Evolutionary conservation across 768 basidiomycete species (phyloP), one percentile per base, ranked within the genome.

Genomic region (Tephrocybe sp.): DNA sequence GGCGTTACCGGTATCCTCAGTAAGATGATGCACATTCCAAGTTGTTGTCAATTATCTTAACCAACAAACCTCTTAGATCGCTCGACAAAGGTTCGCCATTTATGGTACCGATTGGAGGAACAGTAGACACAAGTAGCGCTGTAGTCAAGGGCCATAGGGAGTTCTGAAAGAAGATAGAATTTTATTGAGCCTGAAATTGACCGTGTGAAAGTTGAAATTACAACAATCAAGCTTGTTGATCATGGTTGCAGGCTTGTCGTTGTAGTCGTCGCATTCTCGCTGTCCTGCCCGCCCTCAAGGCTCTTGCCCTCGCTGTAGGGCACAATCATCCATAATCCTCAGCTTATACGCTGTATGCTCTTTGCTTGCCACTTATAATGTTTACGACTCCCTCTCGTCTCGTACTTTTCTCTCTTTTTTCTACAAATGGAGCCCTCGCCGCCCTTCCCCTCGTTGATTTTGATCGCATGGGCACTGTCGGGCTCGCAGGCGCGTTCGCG

Each of bases 381-480:
- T 63, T 56, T 56, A 64, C 62, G 55, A 63, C 61, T 43, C 41
- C 50, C 47, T 53, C 56, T 38, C 50, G 57, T 46, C 55, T 49
- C 43, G 39, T 64, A 49, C 54, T 68, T 55, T 9, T 48, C 14
- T 23, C 54, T 45, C 45, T 39, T 39, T 35, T 58, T 39, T 51
- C 56, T 40, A 41, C 53, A 52, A 58, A 68, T 69, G 67, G 51
- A 46, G 68, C 60, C 43, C 57, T 59, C 49, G 72, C 71, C 19
- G 56, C 70, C 50, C 52, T 72, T 46, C 73, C 73, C 45, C 65
- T 68, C 52, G 71, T 77, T 60, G 74, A 76, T 57, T 74, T 75
- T 58, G 64, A 77, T 62, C 85, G 87, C 47, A 95, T 99, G 91
- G 96, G 96, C 56, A 85, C 78, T 48, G 93, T 98, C 44, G 93